Evolutionary conservation across 495 filamentous ascomycete species (phyloP).

Genomic region (Astrothelium macrocarpum): DNA sequence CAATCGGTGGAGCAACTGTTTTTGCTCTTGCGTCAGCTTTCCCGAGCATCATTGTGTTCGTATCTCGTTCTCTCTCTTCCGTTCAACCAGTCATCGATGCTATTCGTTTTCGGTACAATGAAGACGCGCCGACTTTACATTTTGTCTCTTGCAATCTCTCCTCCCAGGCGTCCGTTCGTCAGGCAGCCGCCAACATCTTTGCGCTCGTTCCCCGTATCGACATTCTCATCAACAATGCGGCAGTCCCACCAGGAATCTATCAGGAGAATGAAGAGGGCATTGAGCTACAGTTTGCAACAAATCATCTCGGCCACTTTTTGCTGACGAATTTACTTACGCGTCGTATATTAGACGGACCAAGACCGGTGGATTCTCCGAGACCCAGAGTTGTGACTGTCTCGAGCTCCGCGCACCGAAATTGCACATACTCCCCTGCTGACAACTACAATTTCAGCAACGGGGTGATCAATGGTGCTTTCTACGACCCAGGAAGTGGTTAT

Average conservation of each 20-base stretch:
- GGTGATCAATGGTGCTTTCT: slow-evolving; percentile 1
- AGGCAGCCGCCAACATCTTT: slow-evolving; percentile 36
- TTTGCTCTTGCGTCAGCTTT: not conserved
- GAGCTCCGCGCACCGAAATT: slow-evolving; percentile 25
- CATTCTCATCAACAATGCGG: slow-evolving; percentile 42
- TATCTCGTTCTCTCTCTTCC: not conserved
- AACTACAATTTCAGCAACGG: slow-evolving; percentile 34
- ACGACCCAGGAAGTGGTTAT: slow-evolving; percentile 22
- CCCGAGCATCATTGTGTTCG: not conserved
- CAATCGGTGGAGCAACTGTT: not conserved
- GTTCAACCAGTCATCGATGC: slow-evolving; percentile 1
- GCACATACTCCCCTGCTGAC: slow-evolving; percentile 25
- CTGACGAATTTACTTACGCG: slow-evolving; percentile 34
- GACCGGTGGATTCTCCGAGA: slow-evolving; percentile 28
- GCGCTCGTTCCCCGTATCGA: slow-evolving; percentile 32
- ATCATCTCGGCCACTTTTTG: slow-evolving; percentile 27
- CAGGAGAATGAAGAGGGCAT: slow-evolving; percentile 32
- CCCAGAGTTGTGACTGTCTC: slow-evolving; percentile 37
- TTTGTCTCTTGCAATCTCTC: slow-evolving; percentile 39
- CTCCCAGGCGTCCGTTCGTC: slow-evolving; percentile 37
- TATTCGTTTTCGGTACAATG: not conserved
- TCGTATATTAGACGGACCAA: slow-evolving; percentile 22
- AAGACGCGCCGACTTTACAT: slow-evolving; percentile 18
- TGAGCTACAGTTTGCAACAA: slow-evolving; percentile 26
- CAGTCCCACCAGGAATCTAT: slow-evolving; percentile 29